A percentile compares a stretch with the other conserved stretches of the same genome.
Conservation (phyloP, 2,329 filamentous ascomycete species). For the Phialophora macrospora region DNA sequence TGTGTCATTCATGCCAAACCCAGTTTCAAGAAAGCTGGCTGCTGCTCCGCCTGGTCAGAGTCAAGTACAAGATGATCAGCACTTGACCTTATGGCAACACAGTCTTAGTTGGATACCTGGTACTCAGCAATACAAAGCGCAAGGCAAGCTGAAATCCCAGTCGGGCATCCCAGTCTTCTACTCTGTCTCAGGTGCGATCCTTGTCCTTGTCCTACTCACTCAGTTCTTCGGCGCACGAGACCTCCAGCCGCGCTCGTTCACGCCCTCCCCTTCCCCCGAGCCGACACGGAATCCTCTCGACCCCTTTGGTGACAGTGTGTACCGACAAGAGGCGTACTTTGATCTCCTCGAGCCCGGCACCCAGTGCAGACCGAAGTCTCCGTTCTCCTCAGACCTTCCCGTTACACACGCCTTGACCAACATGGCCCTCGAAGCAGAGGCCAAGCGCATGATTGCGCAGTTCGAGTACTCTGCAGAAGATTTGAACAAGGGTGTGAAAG, state of each 20-base stretch:
- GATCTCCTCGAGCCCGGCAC: constrained; percentile 39
- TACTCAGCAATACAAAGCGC: constrained; percentile 29
- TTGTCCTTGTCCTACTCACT: constrained; percentile 27
- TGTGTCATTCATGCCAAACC: constrained; percentile 18
- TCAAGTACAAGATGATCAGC: constrained; percentile 10
- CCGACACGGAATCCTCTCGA: constrained; percentile 25
- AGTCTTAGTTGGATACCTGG: constrained; percentile 29
- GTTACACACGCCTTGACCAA: constrained; percentile 36
- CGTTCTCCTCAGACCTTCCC: constrained; percentile 37
- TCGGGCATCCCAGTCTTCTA: constrained; percentile 33
- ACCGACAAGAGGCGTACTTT: constrained; percentile 40
- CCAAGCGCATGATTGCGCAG: constrained; percentile 77
- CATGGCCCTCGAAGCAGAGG: constrained; percentile 64
- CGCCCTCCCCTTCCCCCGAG: constrained; percentile 10
- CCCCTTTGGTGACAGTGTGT: constrained; percentile 40
- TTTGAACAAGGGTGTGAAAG: constrained; percentile 77
- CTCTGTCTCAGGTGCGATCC: constrained; percentile 31
- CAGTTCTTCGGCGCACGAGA: constrained; percentile 32
- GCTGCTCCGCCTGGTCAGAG: constrained; percentile 19
- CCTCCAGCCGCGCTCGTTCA: constrained; percentile 7
- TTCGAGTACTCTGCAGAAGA: constrained; percentile 83
- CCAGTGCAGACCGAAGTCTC: constrained; percentile 39
- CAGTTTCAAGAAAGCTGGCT: constrained; percentile 29
- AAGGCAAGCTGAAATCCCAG: constrained; percentile 30
- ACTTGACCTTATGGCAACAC: constrained; percentile 26